Conservation (phyloP, 2,329 filamentous ascomycete species). For the Neocatenulostroma microsporum region DNA sequence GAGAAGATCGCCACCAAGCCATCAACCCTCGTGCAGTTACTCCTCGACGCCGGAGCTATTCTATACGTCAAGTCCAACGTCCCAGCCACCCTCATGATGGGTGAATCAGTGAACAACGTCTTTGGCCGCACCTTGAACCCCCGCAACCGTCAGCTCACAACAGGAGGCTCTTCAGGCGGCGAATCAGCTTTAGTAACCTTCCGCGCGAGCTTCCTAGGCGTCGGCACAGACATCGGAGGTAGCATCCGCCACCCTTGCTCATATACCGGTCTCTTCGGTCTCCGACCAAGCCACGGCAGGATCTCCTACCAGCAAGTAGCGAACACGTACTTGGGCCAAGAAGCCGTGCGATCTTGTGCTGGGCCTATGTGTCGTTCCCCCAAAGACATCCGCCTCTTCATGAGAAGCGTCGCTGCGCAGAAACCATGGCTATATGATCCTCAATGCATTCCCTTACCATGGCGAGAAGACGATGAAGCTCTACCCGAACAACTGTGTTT, state of each 20-base stretch:
- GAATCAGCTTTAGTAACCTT: conserved; percentile 57
- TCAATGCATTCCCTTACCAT: conserved; percentile 46
- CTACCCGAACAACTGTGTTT: no score
- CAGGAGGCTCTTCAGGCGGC: conserved; percentile 60
- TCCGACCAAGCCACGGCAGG: conserved; percentile 51
- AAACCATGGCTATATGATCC: conserved; percentile 49
- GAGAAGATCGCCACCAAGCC: conserved; percentile 51
- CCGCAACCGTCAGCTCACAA: conserved; percentile 50
- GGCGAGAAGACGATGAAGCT: conserved; percentile 40
- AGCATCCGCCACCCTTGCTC: conserved; percentile 50
- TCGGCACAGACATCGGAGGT: conserved; percentile 58
- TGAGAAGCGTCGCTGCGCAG: conserved; percentile 34
- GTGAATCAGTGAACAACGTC: conserved; percentile 58
- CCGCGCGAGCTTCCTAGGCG: conserved; percentile 51
- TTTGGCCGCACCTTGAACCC: conserved; percentile 56
- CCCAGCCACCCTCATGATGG: conserved; percentile 62
- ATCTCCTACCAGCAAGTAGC: conserved; percentile 50
- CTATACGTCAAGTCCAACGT: conserved; percentile 66
- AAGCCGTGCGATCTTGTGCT: conserved; percentile 56
- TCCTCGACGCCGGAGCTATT: conserved; percentile 55
- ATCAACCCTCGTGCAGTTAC: conserved; percentile 50
- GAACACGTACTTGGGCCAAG: conserved; percentile 57
- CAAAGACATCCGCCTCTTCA: conserved; percentile 42
- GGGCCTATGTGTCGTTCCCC: conserved; percentile 54
- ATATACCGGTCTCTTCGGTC: conserved; percentile 51